A percentile compares a stretch with the other conserved stretches of the same genome.
Conservation (phyloP, 1,284 basidiomycete genomes). For the Leccinum pachyderme region DNA sequence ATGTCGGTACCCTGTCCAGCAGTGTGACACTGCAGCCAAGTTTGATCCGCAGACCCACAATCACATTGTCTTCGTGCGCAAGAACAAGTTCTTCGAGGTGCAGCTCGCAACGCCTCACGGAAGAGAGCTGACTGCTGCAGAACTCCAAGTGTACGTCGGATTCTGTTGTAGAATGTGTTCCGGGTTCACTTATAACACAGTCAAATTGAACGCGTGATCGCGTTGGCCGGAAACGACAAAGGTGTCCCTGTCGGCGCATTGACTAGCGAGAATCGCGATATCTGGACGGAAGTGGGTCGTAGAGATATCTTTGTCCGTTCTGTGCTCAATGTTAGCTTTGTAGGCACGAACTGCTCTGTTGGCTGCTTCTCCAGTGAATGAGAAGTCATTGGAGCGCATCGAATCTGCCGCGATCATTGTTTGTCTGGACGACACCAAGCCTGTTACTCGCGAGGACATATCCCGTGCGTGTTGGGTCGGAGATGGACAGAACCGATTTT, state of each 20-base stretch:
- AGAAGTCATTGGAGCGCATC: slow-evolving; percentile 72
- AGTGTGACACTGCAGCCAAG: slow-evolving; percentile 82
- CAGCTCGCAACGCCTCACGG: slow-evolving; percentile 64
- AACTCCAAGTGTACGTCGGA: slow-evolving; percentile 67
- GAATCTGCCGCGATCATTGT: slow-evolving; percentile 90
- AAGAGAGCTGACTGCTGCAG: slow-evolving; percentile 67
- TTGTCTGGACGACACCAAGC: slow-evolving; percentile 79
- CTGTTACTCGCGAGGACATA: slow-evolving; percentile 79
- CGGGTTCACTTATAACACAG: slow-evolving; percentile 34
- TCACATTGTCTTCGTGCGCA: slow-evolving; percentile 88
- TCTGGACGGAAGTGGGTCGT: slow-evolving; percentile 75
- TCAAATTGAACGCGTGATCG: slow-evolving; percentile 79
- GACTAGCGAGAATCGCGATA: slow-evolving; percentile 87
- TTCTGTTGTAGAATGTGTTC: neutral
- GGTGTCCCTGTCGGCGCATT: slow-evolving; percentile 77
- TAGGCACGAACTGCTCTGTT: slow-evolving; percentile 69
- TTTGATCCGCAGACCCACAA: slow-evolving; percentile 79
- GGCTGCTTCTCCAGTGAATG: slow-evolving; percentile 65
- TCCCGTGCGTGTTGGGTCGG: slow-evolving; percentile 91
- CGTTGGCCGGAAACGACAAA: slow-evolving; percentile 57
- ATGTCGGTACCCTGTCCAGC: slow-evolving; percentile 80
- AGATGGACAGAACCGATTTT: slow-evolving; percentile 91
- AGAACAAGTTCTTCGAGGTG: slow-evolving; percentile 89
- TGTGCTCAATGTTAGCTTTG: neutral
- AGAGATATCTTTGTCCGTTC: neutral